These are phyloP conservation scores for Nicotiana tomentosiformis DNA, from an alignment of 257 asterid genomes.

Conservation along the genomic window DNA sequence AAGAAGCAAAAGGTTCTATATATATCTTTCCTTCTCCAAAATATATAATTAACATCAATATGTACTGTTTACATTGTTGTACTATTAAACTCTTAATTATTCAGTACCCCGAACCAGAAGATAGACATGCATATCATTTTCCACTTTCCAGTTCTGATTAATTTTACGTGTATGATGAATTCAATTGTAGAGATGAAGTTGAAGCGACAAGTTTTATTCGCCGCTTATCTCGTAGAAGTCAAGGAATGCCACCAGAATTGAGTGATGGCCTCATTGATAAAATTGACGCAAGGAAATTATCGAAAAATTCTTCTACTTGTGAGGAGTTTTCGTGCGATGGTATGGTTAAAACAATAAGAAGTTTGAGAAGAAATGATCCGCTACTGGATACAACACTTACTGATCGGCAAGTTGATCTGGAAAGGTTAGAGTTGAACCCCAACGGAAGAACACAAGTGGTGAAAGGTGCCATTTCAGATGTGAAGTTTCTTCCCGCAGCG, in stretches of 20 bases:
- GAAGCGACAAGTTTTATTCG: no score
- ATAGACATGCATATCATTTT: no score
- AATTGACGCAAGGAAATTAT: neutral
- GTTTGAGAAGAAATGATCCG: constrained; percentile 21
- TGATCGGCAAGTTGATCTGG: constrained; percentile 36
- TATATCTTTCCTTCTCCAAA: neutral
- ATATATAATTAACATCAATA: neutral
- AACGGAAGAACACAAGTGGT: constrained; percentile 61
- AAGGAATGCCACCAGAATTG: constrained; percentile 61
- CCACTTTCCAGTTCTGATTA: no score
- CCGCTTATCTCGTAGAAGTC: constrained; percentile 36
- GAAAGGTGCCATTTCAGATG: constrained; percentile 57
- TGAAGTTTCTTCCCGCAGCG: constrained; percentile 57
- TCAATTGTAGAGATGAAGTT: no score
- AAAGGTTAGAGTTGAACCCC: constrained; percentile 41
- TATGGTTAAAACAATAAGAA: constrained; percentile 29
- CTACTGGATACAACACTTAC: neutral
- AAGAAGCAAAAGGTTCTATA: neutral
- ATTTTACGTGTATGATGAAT: no score
- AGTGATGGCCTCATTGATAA: neutral
- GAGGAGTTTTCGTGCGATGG: constrained; percentile 37
- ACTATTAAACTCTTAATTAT: no score
- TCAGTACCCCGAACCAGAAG: constrained; percentile 4
- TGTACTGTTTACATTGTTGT: neutral
- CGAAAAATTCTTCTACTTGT: constrained; percentile 28